phyloP scores from a whole-genome alignment of 2,329 filamentous ascomycete genomes.

The Penicillium sumatraense region DNA sequence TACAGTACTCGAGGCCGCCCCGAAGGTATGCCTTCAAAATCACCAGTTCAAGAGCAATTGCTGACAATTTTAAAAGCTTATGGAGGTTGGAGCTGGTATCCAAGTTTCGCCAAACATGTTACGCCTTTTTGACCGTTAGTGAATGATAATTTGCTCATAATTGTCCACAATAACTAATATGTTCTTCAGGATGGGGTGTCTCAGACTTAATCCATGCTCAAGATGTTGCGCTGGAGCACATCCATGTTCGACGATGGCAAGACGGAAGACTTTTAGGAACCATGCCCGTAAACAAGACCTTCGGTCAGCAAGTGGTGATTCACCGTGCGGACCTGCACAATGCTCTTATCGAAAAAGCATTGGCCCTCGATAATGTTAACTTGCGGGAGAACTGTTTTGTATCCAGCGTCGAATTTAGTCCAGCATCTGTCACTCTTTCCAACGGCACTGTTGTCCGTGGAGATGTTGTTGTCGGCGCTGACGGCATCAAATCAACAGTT shows the following conservation, averaged over 20 bases:
- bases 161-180: not conserved
- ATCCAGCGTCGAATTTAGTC: constrained; percentile 31
- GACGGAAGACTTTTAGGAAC: constrained; percentile 36
- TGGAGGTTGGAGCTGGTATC: constrained; percentile 75
- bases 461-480: constrained; percentile 58
- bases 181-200: constrained; percentile 39
- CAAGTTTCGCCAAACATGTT: constrained; percentile 83
- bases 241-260: constrained; percentile 42
- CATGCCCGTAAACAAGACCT: constrained; percentile 41
- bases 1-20: constrained; percentile 37
- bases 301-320: constrained; percentile 40
- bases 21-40: constrained; percentile 30
- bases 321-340: constrained; percentile 44
- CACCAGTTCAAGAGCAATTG: not conserved
- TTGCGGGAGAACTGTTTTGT: constrained; percentile 36
- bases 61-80: constrained; percentile 32
- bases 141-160: not conserved
- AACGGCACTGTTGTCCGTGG: constrained; percentile 36
- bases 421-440: constrained; percentile 33
- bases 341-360: constrained; percentile 33
- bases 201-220: constrained; percentile 38
- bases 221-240: constrained; percentile 39
- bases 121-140: constrained; percentile 67
- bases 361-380: constrained; percentile 35
- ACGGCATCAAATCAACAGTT: constrained; percentile 58